Base-by-base conservation (phyloP, 2,329 filamentous ascomycete genomes). In the Coniochaeta hoffmannii region DNA sequence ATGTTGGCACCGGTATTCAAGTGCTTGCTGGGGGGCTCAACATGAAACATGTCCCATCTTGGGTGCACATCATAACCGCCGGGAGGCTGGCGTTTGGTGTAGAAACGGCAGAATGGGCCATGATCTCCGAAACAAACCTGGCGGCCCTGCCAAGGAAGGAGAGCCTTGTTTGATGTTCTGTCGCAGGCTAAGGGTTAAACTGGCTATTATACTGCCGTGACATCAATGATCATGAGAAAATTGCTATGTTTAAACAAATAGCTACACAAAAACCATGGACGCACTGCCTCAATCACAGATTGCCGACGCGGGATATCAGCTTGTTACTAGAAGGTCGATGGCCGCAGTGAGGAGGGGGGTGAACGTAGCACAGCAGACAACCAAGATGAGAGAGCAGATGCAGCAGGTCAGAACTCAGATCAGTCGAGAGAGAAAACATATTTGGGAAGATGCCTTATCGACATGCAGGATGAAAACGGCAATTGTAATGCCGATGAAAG, bases 91-190 rank as follows among this genome's bases (percentile, higher is more conserved):
- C 15, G 41, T 46, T 46, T 46, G 22, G 41, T 28, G 41, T 46
- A 46, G 41, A 46, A 46, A n/a, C n/a, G n/a, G n/a, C n/a, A n/a
- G n/a, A n/a, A n/a, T n/a, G 15, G 41, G 19, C 38, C 19, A 46
- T n/a, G 41, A 46, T 53, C 52, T 53, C 52, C 52, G 31, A 30
- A 44, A 28, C 52, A 41, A 41, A 34, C 24, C 32, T 22, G 36
- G 14, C 24, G 35, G 24, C 22, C 24, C 19, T 22, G 41, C 41
- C 41, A 46, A 46, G 41, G 22, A 46, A 28, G 41, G 22, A 46
- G 22, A 46, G 30, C 12, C 34, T 28, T 32, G 52, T 53, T 53
- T 53, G 52, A 53, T 53, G 26, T 53, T 36, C 52, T 15, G 52
- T 53, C 52, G 52, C 52, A 53, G 52, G 24, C 30, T 32, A n/a